phyloP scores from a whole-genome alignment of 306 rosid species.

The Luffa aegyptiaca region DNA sequence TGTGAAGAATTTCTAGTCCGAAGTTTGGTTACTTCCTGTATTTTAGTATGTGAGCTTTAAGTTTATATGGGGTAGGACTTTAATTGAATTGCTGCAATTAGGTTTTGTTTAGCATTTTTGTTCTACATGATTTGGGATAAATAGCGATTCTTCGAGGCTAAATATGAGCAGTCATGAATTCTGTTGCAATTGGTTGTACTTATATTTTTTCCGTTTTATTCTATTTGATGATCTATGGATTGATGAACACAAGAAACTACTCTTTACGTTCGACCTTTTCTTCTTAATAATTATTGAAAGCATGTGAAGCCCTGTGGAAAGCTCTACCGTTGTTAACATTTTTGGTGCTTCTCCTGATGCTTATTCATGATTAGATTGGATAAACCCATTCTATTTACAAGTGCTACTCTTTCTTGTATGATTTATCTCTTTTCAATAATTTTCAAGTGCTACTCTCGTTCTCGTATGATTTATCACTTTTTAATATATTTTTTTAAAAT shows the following conservation, averaged over 20 bases:
- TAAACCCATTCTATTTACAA: neutral
- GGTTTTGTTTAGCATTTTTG: slow-evolving; percentile 1
- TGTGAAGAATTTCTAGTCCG: neutral
- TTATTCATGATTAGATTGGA: neutral
- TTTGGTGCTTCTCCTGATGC: neutral
- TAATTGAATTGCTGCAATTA: neutral
- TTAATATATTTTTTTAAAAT: neutral
- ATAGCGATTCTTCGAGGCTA: neutral
- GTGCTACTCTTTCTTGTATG: neutral
- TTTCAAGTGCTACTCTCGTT: neutral
- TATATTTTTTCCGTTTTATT: neutral
- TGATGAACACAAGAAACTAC: neutral
- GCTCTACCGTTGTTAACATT: neutral
- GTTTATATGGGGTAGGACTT: neutral
- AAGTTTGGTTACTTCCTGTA: neutral
- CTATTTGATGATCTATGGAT: neutral
- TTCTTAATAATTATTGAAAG: neutral
- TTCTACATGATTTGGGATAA: neutral
- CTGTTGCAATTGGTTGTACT: neutral
- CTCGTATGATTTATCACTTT: neutral
- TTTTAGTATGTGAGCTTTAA: neutral
- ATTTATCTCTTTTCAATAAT: neutral
- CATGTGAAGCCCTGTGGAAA: neutral
- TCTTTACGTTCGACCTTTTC: neutral
- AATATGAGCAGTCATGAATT: neutral